phyloP scores from a whole-genome alignment of 768 basidiomycete genomes.

The Naganishia onofrii region DNA sequence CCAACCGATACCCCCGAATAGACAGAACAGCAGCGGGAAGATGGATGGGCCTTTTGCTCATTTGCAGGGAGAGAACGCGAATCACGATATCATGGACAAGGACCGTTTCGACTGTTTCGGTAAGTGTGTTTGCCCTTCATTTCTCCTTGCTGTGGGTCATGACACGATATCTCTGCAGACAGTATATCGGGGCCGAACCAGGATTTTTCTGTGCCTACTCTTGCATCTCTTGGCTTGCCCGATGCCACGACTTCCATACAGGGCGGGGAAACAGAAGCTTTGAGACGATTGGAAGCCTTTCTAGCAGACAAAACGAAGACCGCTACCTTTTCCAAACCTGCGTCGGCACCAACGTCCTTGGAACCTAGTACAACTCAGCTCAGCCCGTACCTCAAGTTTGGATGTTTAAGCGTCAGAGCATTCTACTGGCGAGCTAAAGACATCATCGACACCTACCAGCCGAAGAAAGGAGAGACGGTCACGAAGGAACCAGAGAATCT shows the following conservation, averaged over 20 bases:
- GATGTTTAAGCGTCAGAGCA: conserved; percentile 50
- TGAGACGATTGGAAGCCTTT: conserved; percentile 43
- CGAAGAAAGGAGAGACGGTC: conserved; percentile 37
- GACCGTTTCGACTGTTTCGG: conserved; percentile 41
- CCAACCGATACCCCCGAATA: not conserved
- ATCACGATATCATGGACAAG: conserved; percentile 28
- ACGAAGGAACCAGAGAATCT: conserved; percentile 51
- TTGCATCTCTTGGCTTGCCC: conserved; percentile 47
- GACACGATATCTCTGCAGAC: conserved; percentile 36
- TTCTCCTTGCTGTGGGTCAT: too few relatives aligned
- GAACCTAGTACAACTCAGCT: conserved; percentile 50
- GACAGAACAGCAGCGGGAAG: conserved; percentile 29
- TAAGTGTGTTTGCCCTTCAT: conserved; percentile 28
- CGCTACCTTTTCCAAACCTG: conserved; percentile 53
- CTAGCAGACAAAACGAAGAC: conserved; percentile 39
- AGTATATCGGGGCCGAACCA: conserved; percentile 44
- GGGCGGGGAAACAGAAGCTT: conserved; percentile 48
- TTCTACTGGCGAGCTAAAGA: conserved; percentile 51
- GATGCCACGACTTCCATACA: conserved; percentile 43
- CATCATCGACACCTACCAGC: conserved; percentile 40
- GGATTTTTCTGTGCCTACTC: conserved; percentile 51
- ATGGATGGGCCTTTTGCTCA: conserved; percentile 30
- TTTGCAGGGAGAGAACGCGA: conserved; percentile 32
- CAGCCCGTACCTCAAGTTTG: conserved; percentile 52
- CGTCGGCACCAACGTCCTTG: conserved; percentile 49